Evolutionary conservation across 495 filamentous ascomycete genomes (phyloP).

Genomic region (Penicillium daleae): DNA sequence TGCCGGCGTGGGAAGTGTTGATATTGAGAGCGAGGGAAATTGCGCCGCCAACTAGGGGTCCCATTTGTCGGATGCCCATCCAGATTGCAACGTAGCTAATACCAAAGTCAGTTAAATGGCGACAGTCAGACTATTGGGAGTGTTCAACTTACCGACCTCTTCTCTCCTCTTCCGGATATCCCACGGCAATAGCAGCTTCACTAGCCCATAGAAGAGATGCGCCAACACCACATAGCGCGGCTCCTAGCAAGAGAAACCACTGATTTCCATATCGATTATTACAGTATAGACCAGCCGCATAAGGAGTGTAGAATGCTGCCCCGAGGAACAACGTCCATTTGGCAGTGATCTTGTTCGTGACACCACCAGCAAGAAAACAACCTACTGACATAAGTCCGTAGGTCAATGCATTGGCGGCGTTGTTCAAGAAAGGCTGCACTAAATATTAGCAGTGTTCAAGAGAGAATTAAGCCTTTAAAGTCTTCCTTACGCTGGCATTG

Average conservation of each 20-base stretch:
- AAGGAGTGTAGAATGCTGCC: conserved; percentile 59
- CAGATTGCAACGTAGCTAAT: conserved; percentile 52
- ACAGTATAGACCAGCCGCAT: conserved; percentile 59
- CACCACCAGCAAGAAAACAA: conserved; percentile 54
- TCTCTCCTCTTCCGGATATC: conserved; percentile 57
- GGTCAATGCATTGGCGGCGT: conserved; percentile 61
- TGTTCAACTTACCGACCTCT: conserved; percentile 45
- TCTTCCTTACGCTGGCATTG: conserved; percentile 40
- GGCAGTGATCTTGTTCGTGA: conserved; percentile 57
- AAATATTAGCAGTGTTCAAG: conserved; percentile 4
- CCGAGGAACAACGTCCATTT: conserved; percentile 58
- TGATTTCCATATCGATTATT: conserved; percentile 61
- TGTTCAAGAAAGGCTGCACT: conserved; percentile 52
- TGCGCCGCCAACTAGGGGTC: conserved; percentile 58
- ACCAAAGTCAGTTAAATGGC: not conserved
- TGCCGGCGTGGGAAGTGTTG: conserved; percentile 48
- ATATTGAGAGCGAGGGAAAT: conserved; percentile 60
- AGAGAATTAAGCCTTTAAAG: not conserved
- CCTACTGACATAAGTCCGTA: conserved; percentile 61
- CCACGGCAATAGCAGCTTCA: conserved; percentile 61
- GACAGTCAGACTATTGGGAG: too few species aligned
- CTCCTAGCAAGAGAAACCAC: conserved; percentile 61
- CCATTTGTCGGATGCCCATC: conserved; percentile 60
- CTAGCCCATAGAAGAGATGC: conserved; percentile 61
- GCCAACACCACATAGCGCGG: conserved; percentile 55